These are phyloP conservation scores for Gyrodon tennesseensis DNA, from an alignment of 1,284 basidiomycete species.

Conservation along the genomic window DNA sequence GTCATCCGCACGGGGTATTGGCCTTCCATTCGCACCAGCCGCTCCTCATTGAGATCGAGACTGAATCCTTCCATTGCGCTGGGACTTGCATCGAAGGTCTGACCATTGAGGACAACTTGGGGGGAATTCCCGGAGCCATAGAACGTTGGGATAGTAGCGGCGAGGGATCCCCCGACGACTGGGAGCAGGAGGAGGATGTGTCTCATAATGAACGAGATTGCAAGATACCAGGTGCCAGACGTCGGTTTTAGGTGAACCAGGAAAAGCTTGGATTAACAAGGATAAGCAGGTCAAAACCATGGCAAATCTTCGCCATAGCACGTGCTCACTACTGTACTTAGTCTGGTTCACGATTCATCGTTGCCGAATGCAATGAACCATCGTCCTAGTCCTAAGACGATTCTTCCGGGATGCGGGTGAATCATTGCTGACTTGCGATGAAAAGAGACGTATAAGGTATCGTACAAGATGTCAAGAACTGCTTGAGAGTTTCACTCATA, in stretches of 20 bases:
- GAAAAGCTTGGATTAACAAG: slow-evolving; percentile 14
- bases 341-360: no score
- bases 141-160: slow-evolving; percentile 27
- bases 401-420: no score
- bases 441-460: no score
- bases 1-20: slow-evolving; percentile 73
- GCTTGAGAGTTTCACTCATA: background rate
- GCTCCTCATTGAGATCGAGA: slow-evolving; percentile 68
- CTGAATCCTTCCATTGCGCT: slow-evolving; percentile 45
- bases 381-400: no score
- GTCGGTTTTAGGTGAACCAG: background rate
- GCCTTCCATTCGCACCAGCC: slow-evolving; percentile 75
- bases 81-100: slow-evolving; percentile 33
- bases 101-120: slow-evolving; percentile 36
- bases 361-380: no score
- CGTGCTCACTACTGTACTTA: no score
- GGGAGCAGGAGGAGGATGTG: slow-evolving; percentile 32
- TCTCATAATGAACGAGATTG: slow-evolving; percentile 28
- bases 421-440: no score
- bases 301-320: background rate
- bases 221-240: background rate
- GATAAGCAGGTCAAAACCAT: slow-evolving; percentile 26
- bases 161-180: slow-evolving; percentile 30
- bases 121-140: slow-evolving; percentile 20
- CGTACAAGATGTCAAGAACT: no score